Evolutionary conservation across 2,329 filamentous ascomycete genomes (phyloP).

Genomic region (Phoma sp.): DNA sequence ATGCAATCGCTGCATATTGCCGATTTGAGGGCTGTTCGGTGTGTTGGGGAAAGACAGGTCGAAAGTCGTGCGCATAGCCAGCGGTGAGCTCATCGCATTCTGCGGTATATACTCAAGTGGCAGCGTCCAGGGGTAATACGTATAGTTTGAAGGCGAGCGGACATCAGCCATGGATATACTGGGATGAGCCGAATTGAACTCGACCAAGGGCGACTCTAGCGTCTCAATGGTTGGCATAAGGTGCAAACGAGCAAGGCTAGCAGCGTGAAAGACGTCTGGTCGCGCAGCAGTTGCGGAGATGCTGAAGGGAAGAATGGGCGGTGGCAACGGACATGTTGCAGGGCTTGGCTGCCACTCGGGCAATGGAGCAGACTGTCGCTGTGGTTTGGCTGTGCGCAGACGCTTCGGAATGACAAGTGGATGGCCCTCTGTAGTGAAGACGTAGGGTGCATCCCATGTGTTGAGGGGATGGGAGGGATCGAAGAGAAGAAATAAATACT

Average conservation of each 20-base stretch:
- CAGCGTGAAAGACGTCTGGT: slow-evolving; percentile 84
- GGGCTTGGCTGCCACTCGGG: slow-evolving; percentile 33
- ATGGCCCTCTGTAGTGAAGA: slow-evolving; percentile 96
- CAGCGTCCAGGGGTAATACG: slow-evolving; percentile 91
- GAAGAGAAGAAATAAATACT: slow-evolving; percentile 93
- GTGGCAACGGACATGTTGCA: slow-evolving; percentile 71
- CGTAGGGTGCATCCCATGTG: slow-evolving; percentile 81
- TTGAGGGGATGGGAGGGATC: slow-evolving; percentile 87
- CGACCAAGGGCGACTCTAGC: slow-evolving; percentile 62
- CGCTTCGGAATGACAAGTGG: slow-evolving; percentile 78
- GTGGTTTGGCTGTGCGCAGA: slow-evolving; percentile 30
- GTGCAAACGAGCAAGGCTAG: slow-evolving; percentile 81
- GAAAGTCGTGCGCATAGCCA: slow-evolving; percentile 74
- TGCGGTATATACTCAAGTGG: slow-evolving; percentile 74
- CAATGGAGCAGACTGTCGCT: neutral
- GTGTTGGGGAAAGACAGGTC: slow-evolving; percentile 69
- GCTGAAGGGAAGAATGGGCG: slow-evolving; percentile 66
- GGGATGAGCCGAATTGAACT: slow-evolving; percentile 60
- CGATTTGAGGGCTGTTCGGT: slow-evolving; percentile 55
- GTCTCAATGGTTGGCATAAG: slow-evolving; percentile 67
- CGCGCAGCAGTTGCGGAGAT: slow-evolving; percentile 82
- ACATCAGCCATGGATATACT: slow-evolving; percentile 62
- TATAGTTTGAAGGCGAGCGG: slow-evolving; percentile 74
- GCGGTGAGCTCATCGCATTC: slow-evolving; percentile 77
- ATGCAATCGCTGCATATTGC: slow-evolving; percentile 61